phyloP scores from a whole-genome alignment of 306 rosid genomes.

The Rubus idaeus region DNA sequence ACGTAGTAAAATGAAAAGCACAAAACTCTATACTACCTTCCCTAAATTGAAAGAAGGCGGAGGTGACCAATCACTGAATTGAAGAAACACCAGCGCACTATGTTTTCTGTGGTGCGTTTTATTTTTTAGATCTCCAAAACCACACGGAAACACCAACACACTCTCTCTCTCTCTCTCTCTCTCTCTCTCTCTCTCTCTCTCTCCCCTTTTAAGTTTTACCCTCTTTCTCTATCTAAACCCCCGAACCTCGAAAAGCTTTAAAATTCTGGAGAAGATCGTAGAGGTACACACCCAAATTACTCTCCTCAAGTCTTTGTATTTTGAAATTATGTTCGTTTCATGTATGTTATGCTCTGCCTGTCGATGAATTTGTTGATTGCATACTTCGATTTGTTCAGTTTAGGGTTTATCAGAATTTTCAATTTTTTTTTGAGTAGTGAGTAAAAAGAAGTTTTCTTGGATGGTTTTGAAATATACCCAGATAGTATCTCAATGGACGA shows the following conservation, averaged over 20 bases:
- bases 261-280: slow-evolving; percentile 50
- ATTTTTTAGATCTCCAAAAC: slow-evolving; percentile 24
- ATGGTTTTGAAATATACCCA: slow-evolving; percentile 36
- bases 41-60: neutral
- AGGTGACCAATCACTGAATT: slow-evolving; percentile 21
- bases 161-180: neutral
- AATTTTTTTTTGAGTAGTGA: neutral
- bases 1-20: neutral
- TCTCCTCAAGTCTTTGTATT: neutral
- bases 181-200: neutral
- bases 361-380: slow-evolving; percentile 9
- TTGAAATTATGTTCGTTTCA: slow-evolving; percentile 13
- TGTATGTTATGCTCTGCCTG: neutral
- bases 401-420: slow-evolving; percentile 42
- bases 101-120: slow-evolving; percentile 8
- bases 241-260: slow-evolving; percentile 35
- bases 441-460: slow-evolving; percentile 4
- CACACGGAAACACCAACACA: neutral
- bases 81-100: slow-evolving; percentile 36
- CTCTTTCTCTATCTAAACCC: slow-evolving; percentile 45
- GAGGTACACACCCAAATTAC: slow-evolving; percentile 49
- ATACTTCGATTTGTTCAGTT: slow-evolving; percentile 22
- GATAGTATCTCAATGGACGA: slow-evolving; percentile 67
- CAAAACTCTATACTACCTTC: neutral
- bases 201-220: neutral